Conservation (phyloP, 2,329 filamentous ascomycete genomes). For the Claviceps purpurea region DNA sequence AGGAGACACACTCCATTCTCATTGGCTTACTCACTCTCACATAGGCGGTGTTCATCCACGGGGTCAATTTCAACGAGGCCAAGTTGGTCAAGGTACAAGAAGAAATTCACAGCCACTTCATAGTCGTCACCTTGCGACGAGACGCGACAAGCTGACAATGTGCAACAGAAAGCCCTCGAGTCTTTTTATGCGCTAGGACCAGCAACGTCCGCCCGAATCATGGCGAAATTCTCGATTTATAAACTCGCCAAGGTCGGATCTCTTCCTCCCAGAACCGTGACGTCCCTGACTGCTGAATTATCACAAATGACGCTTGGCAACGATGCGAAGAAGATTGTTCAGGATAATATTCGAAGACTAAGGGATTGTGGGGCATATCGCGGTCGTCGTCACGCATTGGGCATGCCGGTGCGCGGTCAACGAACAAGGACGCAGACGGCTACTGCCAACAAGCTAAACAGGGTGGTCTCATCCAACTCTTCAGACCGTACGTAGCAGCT, state of each 20-base stretch:
- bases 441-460: constrained; percentile 50
- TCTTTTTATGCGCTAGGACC: constrained; percentile 78
- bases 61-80: constrained; percentile 71
- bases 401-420: constrained; percentile 82
- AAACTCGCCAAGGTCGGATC: constrained; percentile 65
- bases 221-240: constrained; percentile 84
- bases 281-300: constrained; percentile 71
- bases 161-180: constrained; percentile 54
- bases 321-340: constrained; percentile 62
- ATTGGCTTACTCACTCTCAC: not conserved
- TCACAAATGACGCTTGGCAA: constrained; percentile 90
- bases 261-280: constrained; percentile 61
- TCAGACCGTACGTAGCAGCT: not conserved
- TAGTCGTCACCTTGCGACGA: not conserved
- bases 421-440: constrained; percentile 63
- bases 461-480: constrained; percentile 26
- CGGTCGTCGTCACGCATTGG: constrained; percentile 84
- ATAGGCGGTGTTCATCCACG: constrained; percentile 75
- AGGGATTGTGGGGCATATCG: constrained; percentile 86
- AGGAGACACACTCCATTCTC: not conserved
- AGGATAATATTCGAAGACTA: constrained; percentile 74
- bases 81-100: constrained; percentile 64
- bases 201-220: constrained; percentile 55
- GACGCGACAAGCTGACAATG: not conserved
- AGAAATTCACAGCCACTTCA: not conserved